Evolutionary conservation across 2,329 filamentous ascomycete genomes (phyloP).

Genomic region (Hypoxylon sp.): DNA sequence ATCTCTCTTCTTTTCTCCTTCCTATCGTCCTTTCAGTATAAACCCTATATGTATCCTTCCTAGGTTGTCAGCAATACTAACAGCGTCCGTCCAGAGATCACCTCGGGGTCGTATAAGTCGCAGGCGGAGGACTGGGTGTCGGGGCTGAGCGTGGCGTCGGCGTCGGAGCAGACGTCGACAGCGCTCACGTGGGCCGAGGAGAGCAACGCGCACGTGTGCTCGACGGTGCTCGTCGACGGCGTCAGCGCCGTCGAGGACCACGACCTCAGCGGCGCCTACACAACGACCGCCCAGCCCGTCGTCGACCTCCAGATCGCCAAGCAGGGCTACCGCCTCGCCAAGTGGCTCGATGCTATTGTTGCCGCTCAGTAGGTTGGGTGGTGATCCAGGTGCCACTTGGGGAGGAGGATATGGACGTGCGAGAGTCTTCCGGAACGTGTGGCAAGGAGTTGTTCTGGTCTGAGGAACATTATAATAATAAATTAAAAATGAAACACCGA

Average conservation of each 20-base stretch:
- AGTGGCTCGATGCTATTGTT: conserved; percentile 47
- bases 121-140: conserved; percentile 48
- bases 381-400: no score
- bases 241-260: conserved; percentile 48
- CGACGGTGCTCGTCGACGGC: conserved; percentile 52
- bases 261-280: conserved; percentile 52
- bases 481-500: not conserved
- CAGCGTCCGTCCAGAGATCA: no score
- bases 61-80: no score
- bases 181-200: conserved; percentile 52
- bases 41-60: no score
- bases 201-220: conserved; percentile 53
- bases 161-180: conserved; percentile 38
- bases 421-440: no score
- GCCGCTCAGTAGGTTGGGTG: conserved; percentile 34
- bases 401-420: no score
- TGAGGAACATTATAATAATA: not conserved
- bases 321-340: conserved; percentile 51
- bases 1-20: not conserved
- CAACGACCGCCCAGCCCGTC: conserved; percentile 49
- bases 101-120: conserved; percentile 48
- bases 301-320: conserved; percentile 56
- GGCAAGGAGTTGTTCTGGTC: not conserved
- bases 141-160: conserved; percentile 46
- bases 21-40: not conserved